Evolutionary conservation across 129 eudicot species (phyloP), one percentile per base, ranked within the genome.

Genomic region (Arctium minus): DNA sequence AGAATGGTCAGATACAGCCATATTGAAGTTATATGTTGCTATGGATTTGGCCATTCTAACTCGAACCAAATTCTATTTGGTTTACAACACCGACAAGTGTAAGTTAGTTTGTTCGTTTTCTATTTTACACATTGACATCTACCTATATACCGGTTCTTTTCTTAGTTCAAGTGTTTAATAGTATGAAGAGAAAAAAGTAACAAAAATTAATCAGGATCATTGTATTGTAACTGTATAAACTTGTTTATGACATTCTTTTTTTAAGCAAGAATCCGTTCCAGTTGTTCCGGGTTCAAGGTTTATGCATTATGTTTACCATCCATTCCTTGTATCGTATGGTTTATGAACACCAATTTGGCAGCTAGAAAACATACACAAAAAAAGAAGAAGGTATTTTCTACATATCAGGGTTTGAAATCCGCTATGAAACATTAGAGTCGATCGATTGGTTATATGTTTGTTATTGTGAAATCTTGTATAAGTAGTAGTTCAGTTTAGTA

Each of bases 1-100:
- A 56, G 75, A 79, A 67, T 79, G 65, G 67, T 79, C 67, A 13
- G 9, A 42, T 53, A 37, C 39, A 72, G 78, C 78, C 78, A 60
- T 31, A 11, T 35, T 12, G 15, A 12, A 67, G 74, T 40, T 22
- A 37, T 70, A 80, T 29, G 8, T 38, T 64, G 27, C 10, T 0
- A 60, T 67, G 65, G 62, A 8, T 65, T 67, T 78, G 72, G 44
- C 48, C 72, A 56, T 77, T 35, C 17, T 9, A 79, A 69, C 68
- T 27, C 76, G 29, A 79, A 69, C 53, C 35, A 30, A 30, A 18
- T 33, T 70, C 12, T 56, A 36, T 80, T 50, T 80, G 77, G 37
- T 71, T 71, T 48, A 70, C 77, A 80, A 71, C 10, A 60, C 22
- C 27, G 1, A 60, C 8, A n/a, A 60, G 68, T 60, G 6, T 60